Conservation (phyloP, 2,329 filamentous ascomycete species). For the Microsporum audouinii region DNA sequence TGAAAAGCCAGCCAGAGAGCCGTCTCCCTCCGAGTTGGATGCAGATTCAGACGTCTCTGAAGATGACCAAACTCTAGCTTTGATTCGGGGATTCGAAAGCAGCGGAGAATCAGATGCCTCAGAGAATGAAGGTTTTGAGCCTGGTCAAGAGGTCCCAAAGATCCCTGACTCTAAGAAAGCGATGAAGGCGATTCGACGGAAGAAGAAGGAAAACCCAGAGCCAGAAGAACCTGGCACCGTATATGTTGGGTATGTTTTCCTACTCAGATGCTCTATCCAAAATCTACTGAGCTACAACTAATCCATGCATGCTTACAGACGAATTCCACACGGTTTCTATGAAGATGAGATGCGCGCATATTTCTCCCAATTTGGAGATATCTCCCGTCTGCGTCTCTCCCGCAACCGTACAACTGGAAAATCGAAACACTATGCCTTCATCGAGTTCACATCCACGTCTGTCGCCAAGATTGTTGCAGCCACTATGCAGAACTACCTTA, state of each 20-base stretch:
- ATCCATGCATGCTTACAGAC: constrained; percentile 33
- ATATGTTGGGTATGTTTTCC: constrained; percentile 57
- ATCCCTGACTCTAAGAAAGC: constrained; percentile 37
- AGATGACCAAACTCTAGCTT: constrained; percentile 43
- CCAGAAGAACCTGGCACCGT: constrained; percentile 57
- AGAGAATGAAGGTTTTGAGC: constrained; percentile 37
- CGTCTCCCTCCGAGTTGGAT: constrained; percentile 7
- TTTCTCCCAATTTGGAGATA: constrained; percentile 83
- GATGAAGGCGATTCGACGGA: constrained; percentile 42
- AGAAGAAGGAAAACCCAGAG: constrained; percentile 33
- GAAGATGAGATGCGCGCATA: constrained; percentile 91
- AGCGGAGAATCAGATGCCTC: constrained; percentile 40
- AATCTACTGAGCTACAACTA: not conserved
- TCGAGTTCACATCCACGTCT: constrained; percentile 67
- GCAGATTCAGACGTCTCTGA: constrained; percentile 28
- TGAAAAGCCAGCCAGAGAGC: constrained; percentile 21
- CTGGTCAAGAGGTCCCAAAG: constrained; percentile 32
- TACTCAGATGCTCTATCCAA: too few species aligned
- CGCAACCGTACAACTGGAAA: constrained; percentile 85
- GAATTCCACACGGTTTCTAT: constrained; percentile 91
- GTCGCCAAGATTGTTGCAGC: constrained; percentile 86
- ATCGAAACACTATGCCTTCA: constrained; percentile 88
- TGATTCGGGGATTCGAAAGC: constrained; percentile 47
- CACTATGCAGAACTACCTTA: constrained; percentile 95
- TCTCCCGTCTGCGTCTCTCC: constrained; percentile 67